phyloP scores from a whole-genome alignment of 768 basidiomycete species.

The Termitomyces heimii region DNA sequence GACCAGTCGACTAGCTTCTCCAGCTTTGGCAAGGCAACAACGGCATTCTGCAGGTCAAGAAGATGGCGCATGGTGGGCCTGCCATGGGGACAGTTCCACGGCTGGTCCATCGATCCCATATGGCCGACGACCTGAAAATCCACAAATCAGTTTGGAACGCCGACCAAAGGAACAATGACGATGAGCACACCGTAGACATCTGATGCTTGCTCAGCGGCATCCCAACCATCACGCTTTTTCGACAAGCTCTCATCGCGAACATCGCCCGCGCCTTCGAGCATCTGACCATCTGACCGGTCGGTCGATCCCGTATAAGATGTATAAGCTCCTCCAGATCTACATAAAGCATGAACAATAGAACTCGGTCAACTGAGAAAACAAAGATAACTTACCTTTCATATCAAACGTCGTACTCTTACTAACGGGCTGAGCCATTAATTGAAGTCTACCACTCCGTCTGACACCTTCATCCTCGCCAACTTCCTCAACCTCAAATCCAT shows the following conservation, averaged over 20 bases:
- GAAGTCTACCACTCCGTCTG: constrained; percentile 40
- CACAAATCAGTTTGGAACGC: constrained; percentile 2
- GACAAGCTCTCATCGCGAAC: constrained; percentile 95
- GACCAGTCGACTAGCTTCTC: neutral
- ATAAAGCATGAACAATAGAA: neutral
- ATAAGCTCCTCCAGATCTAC: constrained; percentile 92
- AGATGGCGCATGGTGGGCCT: constrained; percentile 80
- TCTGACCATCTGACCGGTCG: constrained; percentile 78
- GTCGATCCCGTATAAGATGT: constrained; percentile 74
- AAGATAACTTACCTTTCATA: constrained; percentile 60
- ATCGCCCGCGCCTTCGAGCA: constrained; percentile 91
- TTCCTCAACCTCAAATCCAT: constrained; percentile 83
- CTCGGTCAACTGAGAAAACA: neutral
- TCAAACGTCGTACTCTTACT: constrained; percentile 91
- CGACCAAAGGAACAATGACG: neutral
- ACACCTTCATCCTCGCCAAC: constrained; percentile 37
- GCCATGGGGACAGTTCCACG: constrained; percentile 88
- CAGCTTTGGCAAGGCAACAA: neutral
- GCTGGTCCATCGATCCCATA: constrained; percentile 82
- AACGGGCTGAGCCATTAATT: constrained; percentile 77
- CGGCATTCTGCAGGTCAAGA: constrained; percentile 35
- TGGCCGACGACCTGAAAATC: constrained; percentile 58
- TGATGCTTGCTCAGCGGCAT: constrained; percentile 69
- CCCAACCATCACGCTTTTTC: constrained; percentile 96
- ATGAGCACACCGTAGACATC: constrained; percentile 65